phyloP scores from a whole-genome alignment of 805 yeast genomes.

The Metschnikowia baotianmanensis region DNA sequence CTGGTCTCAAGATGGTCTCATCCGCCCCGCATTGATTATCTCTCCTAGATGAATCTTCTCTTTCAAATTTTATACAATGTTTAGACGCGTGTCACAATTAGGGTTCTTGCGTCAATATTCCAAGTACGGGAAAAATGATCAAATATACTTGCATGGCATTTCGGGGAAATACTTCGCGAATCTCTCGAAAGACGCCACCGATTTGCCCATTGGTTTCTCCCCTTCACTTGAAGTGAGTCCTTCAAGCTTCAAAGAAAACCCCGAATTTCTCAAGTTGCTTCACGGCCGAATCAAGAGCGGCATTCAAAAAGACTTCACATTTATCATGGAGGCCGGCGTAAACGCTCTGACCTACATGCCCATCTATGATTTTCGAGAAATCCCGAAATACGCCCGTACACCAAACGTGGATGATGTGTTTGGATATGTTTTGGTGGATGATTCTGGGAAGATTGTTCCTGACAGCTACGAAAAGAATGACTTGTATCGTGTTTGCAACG shows the following conservation, averaged over 20 bases:
- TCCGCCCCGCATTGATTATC: not conserved
- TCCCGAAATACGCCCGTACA: slow-evolving; percentile 61
- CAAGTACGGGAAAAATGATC: slow-evolving; percentile 9
- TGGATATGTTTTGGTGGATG: slow-evolving; percentile 65
- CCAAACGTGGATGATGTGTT: slow-evolving; percentile 70
- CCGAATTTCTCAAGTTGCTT: slow-evolving; percentile 27
- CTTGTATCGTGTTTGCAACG: slow-evolving; percentile 52
- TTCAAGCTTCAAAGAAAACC: slow-evolving; percentile 25
- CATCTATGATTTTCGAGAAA: slow-evolving; percentile 64
- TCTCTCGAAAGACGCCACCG: slow-evolving; percentile 22
- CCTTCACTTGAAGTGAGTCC: slow-evolving; percentile 20
- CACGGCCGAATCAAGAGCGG: slow-evolving; percentile 27
- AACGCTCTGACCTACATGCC: slow-evolving; percentile 60
- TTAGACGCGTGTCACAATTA: not conserved
- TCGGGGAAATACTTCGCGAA: slow-evolving; percentile 18
- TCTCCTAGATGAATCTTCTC: no score
- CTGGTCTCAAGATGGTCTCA: not conserved
- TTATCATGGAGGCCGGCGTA: slow-evolving; percentile 53
- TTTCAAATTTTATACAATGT: not conserved
- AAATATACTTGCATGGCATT: slow-evolving; percentile 16
- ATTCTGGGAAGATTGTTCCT: slow-evolving; percentile 51
- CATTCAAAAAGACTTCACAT: slow-evolving; percentile 44
- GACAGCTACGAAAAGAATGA: slow-evolving; percentile 56
- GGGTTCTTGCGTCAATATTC: slow-evolving; percentile 4
- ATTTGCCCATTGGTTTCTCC: slow-evolving; percentile 25